These are phyloP conservation scores for Debaryomyces coudertii DNA, from an alignment of 1,139 yeast species.

Conservation along the genomic window DNA sequence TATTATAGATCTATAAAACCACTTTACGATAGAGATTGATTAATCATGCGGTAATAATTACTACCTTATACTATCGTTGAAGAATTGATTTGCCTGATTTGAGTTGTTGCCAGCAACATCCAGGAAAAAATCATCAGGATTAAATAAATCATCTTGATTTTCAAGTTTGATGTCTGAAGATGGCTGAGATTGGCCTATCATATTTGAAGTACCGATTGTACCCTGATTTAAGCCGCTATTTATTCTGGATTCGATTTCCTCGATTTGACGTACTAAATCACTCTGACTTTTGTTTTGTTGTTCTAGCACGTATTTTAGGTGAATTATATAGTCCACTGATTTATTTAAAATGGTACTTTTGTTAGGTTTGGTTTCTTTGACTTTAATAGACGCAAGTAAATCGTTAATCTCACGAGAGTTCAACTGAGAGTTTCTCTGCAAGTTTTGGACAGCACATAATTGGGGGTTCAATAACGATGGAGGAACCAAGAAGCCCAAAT, in stretches of 20 bases:
- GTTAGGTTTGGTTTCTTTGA: conserved; percentile 72
- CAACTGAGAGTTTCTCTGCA: conserved; percentile 38
- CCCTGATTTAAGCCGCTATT: neutral
- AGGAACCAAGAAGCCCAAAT: conserved; percentile 70
- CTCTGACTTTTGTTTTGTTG: conserved; percentile 35
- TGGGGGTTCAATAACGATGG: conserved; percentile 63
- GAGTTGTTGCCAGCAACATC: conserved; percentile 13
- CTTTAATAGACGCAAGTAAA: conserved; percentile 41
- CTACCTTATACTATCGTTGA: conserved; percentile 2
- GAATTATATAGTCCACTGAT: conserved; percentile 69
- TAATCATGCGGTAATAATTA: neutral
- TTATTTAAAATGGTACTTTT: conserved; percentile 68
- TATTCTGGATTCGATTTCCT: conserved; percentile 14
- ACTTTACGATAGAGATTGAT: neutral
- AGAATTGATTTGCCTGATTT: neutral
- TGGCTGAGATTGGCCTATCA: conserved; percentile 6
- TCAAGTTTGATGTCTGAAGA: conserved; percentile 8
- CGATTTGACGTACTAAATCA: conserved; percentile 23
- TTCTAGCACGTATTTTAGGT: conserved; percentile 49
- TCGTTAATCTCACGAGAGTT: conserved; percentile 42
- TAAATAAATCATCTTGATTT: conserved; percentile 13
- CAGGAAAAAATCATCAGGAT: conserved; percentile 22
- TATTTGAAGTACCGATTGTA: neutral
- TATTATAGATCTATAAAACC: conserved; percentile 5
- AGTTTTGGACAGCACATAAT: conserved; percentile 50